Conservation (phyloP, 805 yeast genomes). For the Metschnikowia lochheadii region DNA sequence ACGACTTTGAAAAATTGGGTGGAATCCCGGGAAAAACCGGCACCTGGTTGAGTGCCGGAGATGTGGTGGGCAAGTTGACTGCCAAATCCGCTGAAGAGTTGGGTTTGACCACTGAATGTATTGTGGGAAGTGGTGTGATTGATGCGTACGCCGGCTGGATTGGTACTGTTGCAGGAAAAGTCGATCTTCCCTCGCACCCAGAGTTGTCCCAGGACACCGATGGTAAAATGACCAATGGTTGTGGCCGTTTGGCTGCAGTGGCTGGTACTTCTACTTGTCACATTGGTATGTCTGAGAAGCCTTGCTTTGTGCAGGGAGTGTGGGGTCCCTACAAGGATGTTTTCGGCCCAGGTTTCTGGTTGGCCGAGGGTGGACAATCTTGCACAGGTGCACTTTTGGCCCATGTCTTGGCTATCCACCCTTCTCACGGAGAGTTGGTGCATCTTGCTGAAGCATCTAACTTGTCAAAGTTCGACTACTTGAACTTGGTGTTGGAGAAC, state of each 20-base stretch:
- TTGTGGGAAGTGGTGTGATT: slow-evolving; percentile 93
- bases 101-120: slow-evolving; percentile 74
- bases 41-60: slow-evolving; percentile 80
- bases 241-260: slow-evolving; percentile 92
- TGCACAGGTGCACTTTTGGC: slow-evolving; percentile 94
- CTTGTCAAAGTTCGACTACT: slow-evolving; percentile 73
- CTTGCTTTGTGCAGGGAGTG: slow-evolving; percentile 90
- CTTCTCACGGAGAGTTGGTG: slow-evolving; percentile 73
- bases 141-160: slow-evolving; percentile 99
- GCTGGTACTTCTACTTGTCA: slow-evolving; percentile 99
- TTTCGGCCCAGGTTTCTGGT: slow-evolving; percentile 85
- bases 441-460: slow-evolving; percentile 64
- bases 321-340: slow-evolving; percentile 99
- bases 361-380: slow-evolving; percentile 99
- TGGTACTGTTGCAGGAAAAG: slow-evolving; percentile 93
- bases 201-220: slow-evolving; percentile 44
- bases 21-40: slow-evolving; percentile 77
- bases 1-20: slow-evolving; percentile 76
- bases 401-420: slow-evolving; percentile 83
- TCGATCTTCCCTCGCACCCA: slow-evolving; percentile 55
- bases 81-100: slow-evolving; percentile 69
- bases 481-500: slow-evolving; percentile 71
- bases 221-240: slow-evolving; percentile 51
- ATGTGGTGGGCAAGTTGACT: slow-evolving; percentile 71
- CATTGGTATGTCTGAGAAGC: slow-evolving; percentile 76